Evolutionary conservation across 2,329 filamentous ascomycete species (phyloP), one percentile per base, ranked within the genome.

Genomic region (Neoarthrinium moseri): DNA sequence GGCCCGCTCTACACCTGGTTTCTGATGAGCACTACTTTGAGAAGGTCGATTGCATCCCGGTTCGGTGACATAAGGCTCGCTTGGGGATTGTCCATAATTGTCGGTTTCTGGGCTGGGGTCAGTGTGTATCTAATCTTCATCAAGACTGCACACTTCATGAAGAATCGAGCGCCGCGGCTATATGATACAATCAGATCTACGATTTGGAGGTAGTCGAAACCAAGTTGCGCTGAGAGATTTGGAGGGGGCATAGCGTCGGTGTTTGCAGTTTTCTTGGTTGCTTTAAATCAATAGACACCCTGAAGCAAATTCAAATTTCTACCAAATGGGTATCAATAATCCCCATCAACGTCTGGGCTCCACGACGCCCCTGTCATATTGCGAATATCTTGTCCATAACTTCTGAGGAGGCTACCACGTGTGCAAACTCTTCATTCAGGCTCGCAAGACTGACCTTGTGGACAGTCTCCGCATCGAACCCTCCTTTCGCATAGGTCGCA

Each of bases 101-200:
- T 74, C 18, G 66, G 67, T 2, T 73, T 75, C 48, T 78, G 75
- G 76, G 66, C 64, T 22, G 56, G 74, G 13, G 74, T 76, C 0
- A 70, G 75, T 3, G 56, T 70, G 27, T 79, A 78, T 46, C 67
- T 79, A 46, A 51, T 69, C 26, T 76, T 78, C 39, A 75, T 71
- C 12, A 72, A 78, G 53, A 60, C 64, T 32, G 60, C 65, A 7
- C 61, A 75, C 37, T 70, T 70, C 63, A 55, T 51, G 39, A 59
- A 56, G 51, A 53, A 48, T 29, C 36, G 42, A 21, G 34, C 22
- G 32, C 41, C 29, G n/a, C 32, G 29, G 15, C 11, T n/a, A 7
- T 7, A n/a, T n/a, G 26, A n/a, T n/a, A n/a, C 26, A 8, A n/a
- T 29, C n/a, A 29, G 26, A 29, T 29, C 26, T n/a, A n/a, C n/a